Conservation (phyloP, 768 basidiomycete species). For the Sarcodon aspratus region DNA sequence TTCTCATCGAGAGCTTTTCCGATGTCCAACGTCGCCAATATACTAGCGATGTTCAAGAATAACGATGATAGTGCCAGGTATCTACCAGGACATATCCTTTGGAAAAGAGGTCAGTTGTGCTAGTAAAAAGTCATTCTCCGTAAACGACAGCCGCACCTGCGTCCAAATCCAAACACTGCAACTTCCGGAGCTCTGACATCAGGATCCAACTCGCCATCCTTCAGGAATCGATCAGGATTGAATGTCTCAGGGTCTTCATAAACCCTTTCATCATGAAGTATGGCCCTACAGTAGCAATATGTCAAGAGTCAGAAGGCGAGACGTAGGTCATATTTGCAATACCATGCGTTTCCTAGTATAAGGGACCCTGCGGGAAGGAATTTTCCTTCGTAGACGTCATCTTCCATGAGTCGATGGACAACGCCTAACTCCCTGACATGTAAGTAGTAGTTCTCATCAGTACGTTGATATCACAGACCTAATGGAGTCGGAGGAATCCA, state of each 20-base stretch:
- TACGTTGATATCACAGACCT: conserved; percentile 20
- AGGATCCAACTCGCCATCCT: background rate
- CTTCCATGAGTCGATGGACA: conserved; percentile 54
- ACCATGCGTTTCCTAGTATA: conserved; percentile 57
- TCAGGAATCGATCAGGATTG: conserved; percentile 16
- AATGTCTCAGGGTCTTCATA: conserved; percentile 12
- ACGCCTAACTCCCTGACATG: conserved; percentile 27
- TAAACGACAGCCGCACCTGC: conserved; percentile 1
- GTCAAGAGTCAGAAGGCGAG: background rate
- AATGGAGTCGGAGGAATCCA: conserved; percentile 50
- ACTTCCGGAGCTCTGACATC: conserved; percentile 2
- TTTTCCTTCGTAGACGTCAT: conserved; percentile 50
- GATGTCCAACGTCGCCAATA: conserved; percentile 28
- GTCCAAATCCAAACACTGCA: background rate
- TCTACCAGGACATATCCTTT: conserved; percentile 13
- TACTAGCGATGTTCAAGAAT: conserved; percentile 24
- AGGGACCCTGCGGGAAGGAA: conserved; percentile 54
- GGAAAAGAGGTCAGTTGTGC: background rate
- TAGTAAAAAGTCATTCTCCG: background rate
- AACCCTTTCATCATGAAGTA: conserved; percentile 15
- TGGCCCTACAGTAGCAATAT: conserved; percentile 13
- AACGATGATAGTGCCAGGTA: conserved; percentile 23
- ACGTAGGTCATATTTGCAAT: conserved; percentile 6
- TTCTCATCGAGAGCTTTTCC: conserved; percentile 20
- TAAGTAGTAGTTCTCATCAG: too few species aligned